Conservation (phyloP, 2,329 filamentous ascomycete species). For the Dothistroma septosporum region DNA sequence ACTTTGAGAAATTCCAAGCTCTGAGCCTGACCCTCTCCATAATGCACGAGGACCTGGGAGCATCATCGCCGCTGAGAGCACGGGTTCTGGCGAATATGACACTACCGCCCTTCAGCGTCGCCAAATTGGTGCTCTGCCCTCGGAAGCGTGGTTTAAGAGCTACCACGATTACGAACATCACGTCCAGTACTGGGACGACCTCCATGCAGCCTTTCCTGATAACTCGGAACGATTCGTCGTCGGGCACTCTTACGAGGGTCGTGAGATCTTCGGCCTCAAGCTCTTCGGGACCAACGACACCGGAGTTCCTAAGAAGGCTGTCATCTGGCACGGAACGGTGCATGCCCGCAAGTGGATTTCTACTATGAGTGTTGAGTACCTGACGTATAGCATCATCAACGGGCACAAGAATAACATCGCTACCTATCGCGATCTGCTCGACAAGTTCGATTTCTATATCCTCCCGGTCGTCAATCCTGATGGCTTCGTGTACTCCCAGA, state of each 20-base stretch:
- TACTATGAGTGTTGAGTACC: constrained; percentile 51
- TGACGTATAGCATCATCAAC: constrained; percentile 48
- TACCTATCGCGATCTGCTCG: constrained; percentile 46
- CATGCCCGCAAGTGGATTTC: constrained; percentile 61
- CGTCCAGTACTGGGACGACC: constrained; percentile 45
- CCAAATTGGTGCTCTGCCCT: constrained; percentile 14
- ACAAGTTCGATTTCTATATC: constrained; percentile 64
- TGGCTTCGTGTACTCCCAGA: constrained; percentile 58
- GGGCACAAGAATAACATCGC: constrained; percentile 41
- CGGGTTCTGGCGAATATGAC: constrained; percentile 32
- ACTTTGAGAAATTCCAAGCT: constrained; percentile 27
- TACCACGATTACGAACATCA: constrained; percentile 55
- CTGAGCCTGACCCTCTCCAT: constrained; percentile 35
- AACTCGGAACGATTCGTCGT: constrained; percentile 50
- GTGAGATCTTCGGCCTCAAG: constrained; percentile 48
- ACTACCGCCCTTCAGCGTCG: background rate
- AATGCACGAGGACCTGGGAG: constrained; percentile 44
- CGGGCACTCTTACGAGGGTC: constrained; percentile 48
- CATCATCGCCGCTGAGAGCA: constrained; percentile 34
- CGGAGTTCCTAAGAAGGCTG: constrained; percentile 48
- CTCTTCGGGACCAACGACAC: constrained; percentile 48
- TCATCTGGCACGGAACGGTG: constrained; percentile 56
- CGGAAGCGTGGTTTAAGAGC: constrained; percentile 49
- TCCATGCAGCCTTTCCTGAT: constrained; percentile 44
- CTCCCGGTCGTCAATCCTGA: constrained; percentile 61